Conservation (phyloP, 23 red algal genomes). For the Gracilaria vermiculophylla region DNA sequence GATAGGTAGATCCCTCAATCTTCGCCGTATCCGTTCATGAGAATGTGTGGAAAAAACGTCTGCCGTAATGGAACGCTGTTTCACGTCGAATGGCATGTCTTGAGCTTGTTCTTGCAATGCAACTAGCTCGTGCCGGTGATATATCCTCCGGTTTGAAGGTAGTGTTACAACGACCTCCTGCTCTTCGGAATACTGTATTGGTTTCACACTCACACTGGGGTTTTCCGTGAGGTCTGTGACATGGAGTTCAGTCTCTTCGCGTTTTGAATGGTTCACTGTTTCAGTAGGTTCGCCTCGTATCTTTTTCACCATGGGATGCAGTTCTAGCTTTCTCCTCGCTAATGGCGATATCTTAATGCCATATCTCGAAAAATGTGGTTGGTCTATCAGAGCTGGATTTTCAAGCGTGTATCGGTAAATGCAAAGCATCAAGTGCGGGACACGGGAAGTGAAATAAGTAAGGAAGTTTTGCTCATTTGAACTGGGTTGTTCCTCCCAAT, state of each 20-base stretch:
- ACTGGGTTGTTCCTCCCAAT: not conserved
- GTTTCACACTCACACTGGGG: not conserved
- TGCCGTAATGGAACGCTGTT: not conserved
- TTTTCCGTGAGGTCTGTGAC: not conserved
- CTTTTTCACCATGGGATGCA: conserved; percentile 39
- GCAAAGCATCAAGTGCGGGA: conserved; percentile 89
- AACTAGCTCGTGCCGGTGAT: conserved; percentile 57
- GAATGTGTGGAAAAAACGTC: conserved; percentile 1
- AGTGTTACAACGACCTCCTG: conserved; percentile 20
- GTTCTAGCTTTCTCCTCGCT: not conserved
- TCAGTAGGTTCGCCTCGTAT: not conserved
- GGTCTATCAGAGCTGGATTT: conserved; percentile 57
- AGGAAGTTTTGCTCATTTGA: conserved; percentile 56
- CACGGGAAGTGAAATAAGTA: conserved; percentile 79
- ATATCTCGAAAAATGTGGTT: conserved; percentile 85
- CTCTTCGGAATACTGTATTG: not conserved
- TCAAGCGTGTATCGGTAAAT: conserved; percentile 75
- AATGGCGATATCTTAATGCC: conserved; percentile 30
- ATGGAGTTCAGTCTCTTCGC: not conserved
- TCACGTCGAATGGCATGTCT: conserved; percentile 29
- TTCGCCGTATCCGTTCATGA: not conserved
- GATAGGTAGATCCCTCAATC: not conserved
- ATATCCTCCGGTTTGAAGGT: not conserved
- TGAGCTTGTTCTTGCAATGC: not conserved
- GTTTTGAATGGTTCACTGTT: not conserved